Conservation (phyloP, 495 filamentous ascomycete genomes). For the Penicillium argentinense region DNA sequence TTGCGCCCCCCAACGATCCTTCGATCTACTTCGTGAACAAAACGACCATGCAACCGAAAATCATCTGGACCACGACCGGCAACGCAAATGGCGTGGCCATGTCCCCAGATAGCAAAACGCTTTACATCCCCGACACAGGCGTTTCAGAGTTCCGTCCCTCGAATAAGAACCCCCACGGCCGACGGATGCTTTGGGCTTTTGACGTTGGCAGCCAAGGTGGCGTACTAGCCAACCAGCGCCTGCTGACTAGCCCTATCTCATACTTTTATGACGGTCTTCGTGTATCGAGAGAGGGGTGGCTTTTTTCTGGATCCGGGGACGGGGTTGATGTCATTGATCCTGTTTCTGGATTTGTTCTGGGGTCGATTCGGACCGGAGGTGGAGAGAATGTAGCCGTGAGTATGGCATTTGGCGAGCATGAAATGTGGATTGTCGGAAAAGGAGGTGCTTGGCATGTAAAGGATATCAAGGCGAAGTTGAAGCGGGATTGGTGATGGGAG, state of each 20-base stretch:
- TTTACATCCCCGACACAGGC: constrained; percentile 78
- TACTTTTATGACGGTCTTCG: constrained; percentile 70
- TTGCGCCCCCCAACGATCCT: constrained; percentile 25
- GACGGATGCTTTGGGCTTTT: constrained; percentile 55
- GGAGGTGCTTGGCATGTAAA: constrained; percentile 12
- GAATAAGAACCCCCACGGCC: constrained; percentile 50
- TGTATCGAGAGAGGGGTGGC: constrained; percentile 63
- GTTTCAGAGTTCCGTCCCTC: constrained; percentile 66
- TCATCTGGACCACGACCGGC: constrained; percentile 73
- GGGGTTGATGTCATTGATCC: constrained; percentile 76
- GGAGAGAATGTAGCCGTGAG: constrained; percentile 15
- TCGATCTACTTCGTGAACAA: constrained; percentile 31
- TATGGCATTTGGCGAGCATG: constrained; percentile 15
- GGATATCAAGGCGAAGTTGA: constrained; percentile 5
- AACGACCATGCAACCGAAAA: constrained; percentile 52
- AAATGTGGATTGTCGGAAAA: constrained; percentile 7
- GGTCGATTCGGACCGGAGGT: constrained; percentile 12
- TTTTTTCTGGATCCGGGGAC: constrained; percentile 81
- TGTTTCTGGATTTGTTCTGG: constrained; percentile 58
- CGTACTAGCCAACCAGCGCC: constrained; percentile 9
- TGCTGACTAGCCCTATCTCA: constrained; percentile 12
- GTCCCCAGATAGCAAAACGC: constrained; percentile 77
- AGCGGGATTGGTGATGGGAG: constrained; percentile 5
- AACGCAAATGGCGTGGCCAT: constrained; percentile 77
- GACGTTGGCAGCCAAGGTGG: constrained; percentile 76